phyloP scores from a whole-genome alignment of 148 eudicot species.

The Spergularia marina region DNA sequence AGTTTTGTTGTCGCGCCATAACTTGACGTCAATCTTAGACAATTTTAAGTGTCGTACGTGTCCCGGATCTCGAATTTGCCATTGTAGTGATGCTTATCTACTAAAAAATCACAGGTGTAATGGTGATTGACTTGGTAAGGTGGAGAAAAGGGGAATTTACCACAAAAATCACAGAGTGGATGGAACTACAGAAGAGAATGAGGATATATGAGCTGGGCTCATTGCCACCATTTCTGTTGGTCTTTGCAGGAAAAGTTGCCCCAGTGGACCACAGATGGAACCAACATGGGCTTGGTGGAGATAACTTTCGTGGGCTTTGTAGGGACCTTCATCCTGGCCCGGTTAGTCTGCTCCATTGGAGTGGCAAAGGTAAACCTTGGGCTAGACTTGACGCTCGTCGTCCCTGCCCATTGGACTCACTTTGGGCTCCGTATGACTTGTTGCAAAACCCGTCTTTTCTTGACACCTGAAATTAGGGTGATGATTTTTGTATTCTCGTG shows the following conservation, averaged over 20 bases:
- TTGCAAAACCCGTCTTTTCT: slow-evolving; percentile 27
- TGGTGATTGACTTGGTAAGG: slow-evolving; percentile 73
- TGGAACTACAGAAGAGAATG: slow-evolving; percentile 91
- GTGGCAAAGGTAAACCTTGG: slow-evolving; percentile 98
- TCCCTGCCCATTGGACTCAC: slow-evolving; percentile 79
- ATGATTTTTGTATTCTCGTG: too few species aligned
- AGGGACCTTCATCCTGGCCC: slow-evolving; percentile 89
- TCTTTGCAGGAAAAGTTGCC: slow-evolving; percentile 78
- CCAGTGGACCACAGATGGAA: slow-evolving; percentile 91
- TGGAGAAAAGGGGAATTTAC: slow-evolving; percentile 78
- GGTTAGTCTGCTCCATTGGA: slow-evolving; percentile 91
- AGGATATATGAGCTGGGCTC: slow-evolving; percentile 90
- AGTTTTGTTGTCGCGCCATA: too few species aligned
- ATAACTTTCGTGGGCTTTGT: slow-evolving; percentile 76
- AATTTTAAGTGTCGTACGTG: too few species aligned
- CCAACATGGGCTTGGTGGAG: slow-evolving; percentile 96
- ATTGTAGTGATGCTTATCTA: too few species aligned
- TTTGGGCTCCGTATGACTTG: slow-evolving; percentile 94
- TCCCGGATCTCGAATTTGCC: too few species aligned
- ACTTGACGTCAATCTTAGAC: too few species aligned
- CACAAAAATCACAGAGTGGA: slow-evolving; percentile 72
- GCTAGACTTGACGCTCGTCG: slow-evolving; percentile 59
- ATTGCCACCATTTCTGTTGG: slow-evolving; percentile 81
- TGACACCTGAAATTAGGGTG: background rate
- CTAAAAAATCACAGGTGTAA: slow-evolving; percentile 40